phyloP scores from a whole-genome alignment of 208 protist species.

The Naegleria fowleri region DNA sequence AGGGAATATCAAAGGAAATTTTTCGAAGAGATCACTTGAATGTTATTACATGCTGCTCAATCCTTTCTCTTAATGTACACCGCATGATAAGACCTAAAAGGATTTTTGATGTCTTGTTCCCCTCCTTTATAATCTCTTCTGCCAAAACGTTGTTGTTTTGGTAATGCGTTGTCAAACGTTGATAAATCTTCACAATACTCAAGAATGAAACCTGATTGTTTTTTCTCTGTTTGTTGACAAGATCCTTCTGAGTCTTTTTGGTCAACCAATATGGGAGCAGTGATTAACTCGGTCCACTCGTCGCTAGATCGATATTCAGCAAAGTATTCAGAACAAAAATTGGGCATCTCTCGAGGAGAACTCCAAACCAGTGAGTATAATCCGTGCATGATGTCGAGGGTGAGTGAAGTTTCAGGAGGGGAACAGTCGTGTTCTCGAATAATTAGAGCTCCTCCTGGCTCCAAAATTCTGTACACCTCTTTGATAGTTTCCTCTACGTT shows the following conservation, averaged over 20 bases:
- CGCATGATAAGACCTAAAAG: not conserved
- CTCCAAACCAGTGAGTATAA: not conserved
- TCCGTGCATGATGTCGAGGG: constrained; percentile 16
- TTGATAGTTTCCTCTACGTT: not conserved
- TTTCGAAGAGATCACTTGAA: too few species aligned
- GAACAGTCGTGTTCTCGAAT: constrained; percentile 22
- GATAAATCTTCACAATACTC: not conserved
- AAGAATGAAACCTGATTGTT: not conserved
- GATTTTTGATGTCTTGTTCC: not conserved
- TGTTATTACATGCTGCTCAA: too few species aligned
- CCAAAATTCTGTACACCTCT: constrained; percentile 1
- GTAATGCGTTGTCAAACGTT: not conserved
- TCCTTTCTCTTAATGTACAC: not conserved
- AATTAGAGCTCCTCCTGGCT: not conserved
- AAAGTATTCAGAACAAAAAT: constrained; percentile 26
- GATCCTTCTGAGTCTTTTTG: too few species aligned
- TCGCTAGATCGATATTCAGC: constrained; percentile 10
- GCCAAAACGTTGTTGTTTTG: not conserved
- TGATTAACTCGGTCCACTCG: not conserved
- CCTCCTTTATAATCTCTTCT: not conserved
- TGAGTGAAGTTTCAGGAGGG: not conserved
- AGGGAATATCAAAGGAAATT: too few species aligned
- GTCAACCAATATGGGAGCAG: not conserved
- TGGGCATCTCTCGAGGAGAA: not conserved
- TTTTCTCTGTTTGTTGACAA: not conserved